Base-by-base conservation (phyloP, 129 eudicot species). In the Artemisia annua region DNA sequence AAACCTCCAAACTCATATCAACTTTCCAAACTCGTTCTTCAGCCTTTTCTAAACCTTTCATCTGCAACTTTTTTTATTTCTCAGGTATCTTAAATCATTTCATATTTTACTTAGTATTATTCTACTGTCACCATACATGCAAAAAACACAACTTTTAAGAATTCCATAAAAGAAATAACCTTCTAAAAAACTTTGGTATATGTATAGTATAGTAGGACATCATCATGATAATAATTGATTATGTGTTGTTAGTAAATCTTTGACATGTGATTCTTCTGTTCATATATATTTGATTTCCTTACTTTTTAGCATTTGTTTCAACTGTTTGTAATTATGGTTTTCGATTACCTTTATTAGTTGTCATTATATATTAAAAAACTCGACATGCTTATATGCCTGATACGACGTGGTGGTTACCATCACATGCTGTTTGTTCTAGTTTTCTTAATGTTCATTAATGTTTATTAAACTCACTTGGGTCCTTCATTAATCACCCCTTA, bases 261-360 rank as follows among this genome's bases (percentile, higher is more conserved):
- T 61, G 57, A 68, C 88, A 84, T 77, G 85, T 74, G 85, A 73
- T 74, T 69, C 71, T 59, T 73, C 90, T 74, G 80, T 60, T 78
- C 72, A 61, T 61, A 28, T 61, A 28, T 60, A 50, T 5, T 62
- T 67, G 66, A 52, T 74, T 56, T 52, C 71, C 71, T 76, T 66
- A 24, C 26, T 26, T 26, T 26, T 26, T 26, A 26, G 3, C 30
- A 35, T 65, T 35, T 9, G 78, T 59, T 67, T 83, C 77, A 63
- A 80, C 74, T 82, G 57, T 58, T 67, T 72, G 71, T 78, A 50
- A 49, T 58, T 53, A 77, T 68, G 68, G 32, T 55, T 74, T 74
- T 55, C 44, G 54, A 48, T 67, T 58, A 76, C 20, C 76, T 64
- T 80, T 69, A 50, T 15, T 57, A 74, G 78, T 11, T 77, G 73